Evolutionary conservation across 108 stramenopile species (phyloP).

Genomic region (Cyclostephanos invisitatus): DNA sequence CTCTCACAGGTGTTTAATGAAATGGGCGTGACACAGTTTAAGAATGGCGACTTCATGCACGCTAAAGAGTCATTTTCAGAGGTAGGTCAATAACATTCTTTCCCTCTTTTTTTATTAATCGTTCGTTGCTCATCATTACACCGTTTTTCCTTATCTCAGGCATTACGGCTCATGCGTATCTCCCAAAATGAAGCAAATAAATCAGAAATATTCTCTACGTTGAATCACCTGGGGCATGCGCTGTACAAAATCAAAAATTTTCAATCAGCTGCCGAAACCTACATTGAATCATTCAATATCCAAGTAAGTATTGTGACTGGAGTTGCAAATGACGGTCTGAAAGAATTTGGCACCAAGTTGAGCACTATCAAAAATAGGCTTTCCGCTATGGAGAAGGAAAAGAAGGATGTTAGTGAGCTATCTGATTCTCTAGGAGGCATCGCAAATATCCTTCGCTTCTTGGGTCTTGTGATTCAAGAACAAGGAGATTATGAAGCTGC

Average conservation of each 20-base stretch:
- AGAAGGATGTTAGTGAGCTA: slow-evolving; percentile 27
- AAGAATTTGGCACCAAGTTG: slow-evolving; percentile 36
- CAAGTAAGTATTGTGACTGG: slow-evolving; percentile 51
- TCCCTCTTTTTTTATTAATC: not conserved
- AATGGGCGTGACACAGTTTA: slow-evolving; percentile 47
- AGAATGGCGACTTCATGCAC: slow-evolving; percentile 39
- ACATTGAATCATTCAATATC: slow-evolving; percentile 52
- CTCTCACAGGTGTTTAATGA: slow-evolving; percentile 49
- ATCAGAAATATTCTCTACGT: slow-evolving; percentile 43
- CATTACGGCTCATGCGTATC: slow-evolving; percentile 44
- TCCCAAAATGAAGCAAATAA: slow-evolving; percentile 19
- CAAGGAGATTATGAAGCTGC: slow-evolving; percentile 46
- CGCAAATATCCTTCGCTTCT: slow-evolving; percentile 51
- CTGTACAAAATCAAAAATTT: slow-evolving; percentile 49
- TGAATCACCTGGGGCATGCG: slow-evolving; percentile 51
- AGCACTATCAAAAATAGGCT: slow-evolving; percentile 22
- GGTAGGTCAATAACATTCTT: slow-evolving; percentile 18
- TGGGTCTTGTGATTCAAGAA: slow-evolving; percentile 52
- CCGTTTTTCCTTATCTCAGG: slow-evolving; percentile 11
- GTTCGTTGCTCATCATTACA: not conserved
- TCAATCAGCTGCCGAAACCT: slow-evolving; percentile 41
- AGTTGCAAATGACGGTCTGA: slow-evolving; percentile 30
- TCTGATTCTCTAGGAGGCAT: slow-evolving; percentile 44
- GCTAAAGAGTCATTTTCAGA: slow-evolving; percentile 49
- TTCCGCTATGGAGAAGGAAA: slow-evolving; percentile 4